Base-by-base conservation (phyloP, 805 yeast species). In the Metschnikowia proteae region DNA sequence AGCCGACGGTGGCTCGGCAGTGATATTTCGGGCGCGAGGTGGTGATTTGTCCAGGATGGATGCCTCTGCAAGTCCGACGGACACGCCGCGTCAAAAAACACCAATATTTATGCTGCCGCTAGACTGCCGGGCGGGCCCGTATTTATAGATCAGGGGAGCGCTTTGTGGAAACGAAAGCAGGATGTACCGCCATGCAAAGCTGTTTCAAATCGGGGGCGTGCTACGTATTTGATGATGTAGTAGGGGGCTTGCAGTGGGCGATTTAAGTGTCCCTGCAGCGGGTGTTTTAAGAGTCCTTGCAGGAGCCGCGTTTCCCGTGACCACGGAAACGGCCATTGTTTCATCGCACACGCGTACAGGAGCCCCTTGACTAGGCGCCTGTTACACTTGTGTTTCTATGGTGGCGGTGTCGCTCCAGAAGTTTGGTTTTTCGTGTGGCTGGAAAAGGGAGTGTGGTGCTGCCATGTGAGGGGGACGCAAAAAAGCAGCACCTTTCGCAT, bases 211-310 rank as follows among this genome's bases (percentile, higher is more conserved):
- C 4, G 41, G 25, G 9, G 41, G 25, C 7, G 41, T 38, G 8
- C 5, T 23, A 38, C 13, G 41, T 10, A 9, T n/a, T 25, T 38
- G 41, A 25, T 38, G 41, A 38, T 38, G 32, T 28, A n/a, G 40
- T 26, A 37, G 23, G 40, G 40, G 22, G 23, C 29, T n/a, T 26
- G 30, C 30, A 8, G 30, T 6, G 30, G 30, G 8, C 9, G 30
- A 6, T 8, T 28, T 8, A 6, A 8, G 30, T 1, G 22, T n/a
- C 40, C 8, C 11, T 37, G 40, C 31, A 23, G 26, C 9, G 27
- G 28, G n/a, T 37, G 40, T 37, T 26, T 37, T 30, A n/a, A 30
- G 40, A 23, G 41, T 38, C 29, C 41, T 38, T 38, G 41, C 41
- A 38, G 32, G n/a, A 38, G 41, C 41, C 25, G 41, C 41, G 40